These are phyloP conservation scores for Waltergamsia citrina DNA, from an alignment of 2,329 filamentous ascomycete species.

Conservation along the genomic window DNA sequence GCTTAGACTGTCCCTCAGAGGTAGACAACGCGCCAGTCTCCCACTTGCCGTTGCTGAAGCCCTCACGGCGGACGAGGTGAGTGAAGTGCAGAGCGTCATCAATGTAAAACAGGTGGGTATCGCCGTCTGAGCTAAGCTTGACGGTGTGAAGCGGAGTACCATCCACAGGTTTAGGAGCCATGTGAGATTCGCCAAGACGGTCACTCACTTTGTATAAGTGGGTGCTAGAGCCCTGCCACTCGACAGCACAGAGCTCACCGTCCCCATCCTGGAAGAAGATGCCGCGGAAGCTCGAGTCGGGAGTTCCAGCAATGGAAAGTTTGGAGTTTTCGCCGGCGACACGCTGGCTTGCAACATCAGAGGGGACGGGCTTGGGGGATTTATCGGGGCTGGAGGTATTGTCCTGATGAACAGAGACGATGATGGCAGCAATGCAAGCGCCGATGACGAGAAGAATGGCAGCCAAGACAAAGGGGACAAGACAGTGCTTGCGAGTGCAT, in stretches of 20 bases:
- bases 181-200: background rate
- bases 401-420: too few relatives aligned
- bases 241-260: conserved; percentile 1
- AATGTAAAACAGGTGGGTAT: conserved; percentile 3
- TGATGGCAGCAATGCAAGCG: too few relatives aligned
- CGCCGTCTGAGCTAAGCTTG: background rate
- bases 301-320: background rate
- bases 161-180: conserved; percentile 1
- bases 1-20: background rate
- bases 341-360: too few relatives aligned
- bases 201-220: background rate
- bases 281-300: background rate
- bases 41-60: background rate
- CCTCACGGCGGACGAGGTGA: conserved; percentile 2
- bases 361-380: too few relatives aligned
- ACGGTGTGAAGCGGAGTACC: conserved; percentile 1
- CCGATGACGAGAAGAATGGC: too few relatives aligned
- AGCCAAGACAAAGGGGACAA: too few relatives aligned
- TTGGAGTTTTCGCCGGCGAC: too few relatives aligned
- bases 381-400: too few relatives aligned
- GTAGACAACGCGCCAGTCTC: background rate
- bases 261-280: conserved; percentile 1
- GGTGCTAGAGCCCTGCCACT: conserved; percentile 3
- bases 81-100: conserved; percentile 1
- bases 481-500: too few relatives aligned